phyloP scores from a whole-genome alignment of 345 rosid genomes.

The Erucastrum elatum region DNA sequence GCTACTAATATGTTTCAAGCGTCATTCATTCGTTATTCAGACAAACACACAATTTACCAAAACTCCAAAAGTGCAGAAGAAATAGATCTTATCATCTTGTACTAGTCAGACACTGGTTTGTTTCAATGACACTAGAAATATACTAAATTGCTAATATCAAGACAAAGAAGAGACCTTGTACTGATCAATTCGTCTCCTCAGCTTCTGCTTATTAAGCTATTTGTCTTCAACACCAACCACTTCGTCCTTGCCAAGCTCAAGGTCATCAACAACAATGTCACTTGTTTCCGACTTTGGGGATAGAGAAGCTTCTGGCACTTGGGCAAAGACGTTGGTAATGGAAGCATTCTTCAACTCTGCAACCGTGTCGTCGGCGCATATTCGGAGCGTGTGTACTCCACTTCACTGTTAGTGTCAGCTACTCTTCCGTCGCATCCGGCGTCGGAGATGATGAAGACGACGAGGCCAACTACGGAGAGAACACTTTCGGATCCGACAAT shows the following conservation, averaged over 20 bases:
- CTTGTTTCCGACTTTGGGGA: conserved; percentile 84
- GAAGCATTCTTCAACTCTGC: conserved; percentile 90
- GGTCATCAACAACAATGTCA: conserved; percentile 71
- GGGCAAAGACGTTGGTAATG: conserved; percentile 73
- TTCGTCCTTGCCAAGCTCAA: neutral
- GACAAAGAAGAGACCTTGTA: conserved; percentile 44
- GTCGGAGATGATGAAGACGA: conserved; percentile 25
- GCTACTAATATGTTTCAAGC: neutral
- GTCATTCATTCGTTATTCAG: neutral
- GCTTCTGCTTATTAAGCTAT: neutral
- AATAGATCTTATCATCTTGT: neutral
- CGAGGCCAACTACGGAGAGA: conserved; percentile 13
- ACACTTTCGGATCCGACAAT: neutral
- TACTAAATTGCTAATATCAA: conserved; percentile 45
- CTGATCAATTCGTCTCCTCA: neutral
- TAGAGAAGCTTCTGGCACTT: conserved; percentile 95
- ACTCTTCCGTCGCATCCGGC: conserved; percentile 56
- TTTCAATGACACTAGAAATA: neutral
- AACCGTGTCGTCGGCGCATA: conserved; percentile 50
- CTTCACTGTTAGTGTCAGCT: conserved; percentile 71
- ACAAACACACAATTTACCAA: neutral
- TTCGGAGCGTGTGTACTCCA: conserved; percentile 44
- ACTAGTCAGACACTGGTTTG: neutral
- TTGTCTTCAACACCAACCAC: neutral
- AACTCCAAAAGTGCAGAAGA: neutral